Base-by-base conservation (phyloP, 495 filamentous ascomycete genomes). In the Chaetomium cochliodes region DNA sequence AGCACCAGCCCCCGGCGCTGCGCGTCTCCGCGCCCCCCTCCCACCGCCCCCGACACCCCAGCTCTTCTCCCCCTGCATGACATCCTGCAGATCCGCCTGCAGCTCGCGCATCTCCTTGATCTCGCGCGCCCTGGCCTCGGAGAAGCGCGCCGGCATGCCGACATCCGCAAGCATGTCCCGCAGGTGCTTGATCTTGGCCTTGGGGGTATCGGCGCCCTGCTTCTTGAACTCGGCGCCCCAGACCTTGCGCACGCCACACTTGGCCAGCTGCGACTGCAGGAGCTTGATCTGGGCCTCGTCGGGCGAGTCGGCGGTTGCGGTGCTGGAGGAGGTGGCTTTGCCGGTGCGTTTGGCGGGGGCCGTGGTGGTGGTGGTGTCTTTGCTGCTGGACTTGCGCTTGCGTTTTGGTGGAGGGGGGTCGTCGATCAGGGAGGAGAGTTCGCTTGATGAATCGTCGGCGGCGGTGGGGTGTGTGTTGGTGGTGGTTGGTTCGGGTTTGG, bases 191-290 rank as follows among this genome's bases (percentile, higher is more conserved):
- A 97, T 92, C 79, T 97, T 97, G 11, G 84, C 90, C 68, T 88
- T 90, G 16, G 84, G 33, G 11, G 62, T 73, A 28, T 84, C 76
- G 47, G 79, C 73, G 16, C 88, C 91, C 52, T 86, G 88, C 72
- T 86, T 89, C 66, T 90, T 88, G 57, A 98, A 82, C 77, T 96
- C 91, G 62, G 87, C 85, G 44, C 80, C 81, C 94, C 96, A 98
- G 67, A 97, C 84, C 72, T 97, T 98, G 39, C 92, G 90, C 54
- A 98, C 86, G 51, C 94, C 94, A 70, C 94, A 98, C 78, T 96
- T 97, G 49, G 90, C 70, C 33, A 98, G 82, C 77, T 92, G 92
- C 23, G 85, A 84, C 77, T 98, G 94, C 18, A 98, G 82, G n/a
- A 86, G 87, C 74, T 93, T 98, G 74, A 98, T 91, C 76, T 94